Conservation (phyloP, 2,329 filamentous ascomycete species). For the Colletotrichum limetticola region DNA sequence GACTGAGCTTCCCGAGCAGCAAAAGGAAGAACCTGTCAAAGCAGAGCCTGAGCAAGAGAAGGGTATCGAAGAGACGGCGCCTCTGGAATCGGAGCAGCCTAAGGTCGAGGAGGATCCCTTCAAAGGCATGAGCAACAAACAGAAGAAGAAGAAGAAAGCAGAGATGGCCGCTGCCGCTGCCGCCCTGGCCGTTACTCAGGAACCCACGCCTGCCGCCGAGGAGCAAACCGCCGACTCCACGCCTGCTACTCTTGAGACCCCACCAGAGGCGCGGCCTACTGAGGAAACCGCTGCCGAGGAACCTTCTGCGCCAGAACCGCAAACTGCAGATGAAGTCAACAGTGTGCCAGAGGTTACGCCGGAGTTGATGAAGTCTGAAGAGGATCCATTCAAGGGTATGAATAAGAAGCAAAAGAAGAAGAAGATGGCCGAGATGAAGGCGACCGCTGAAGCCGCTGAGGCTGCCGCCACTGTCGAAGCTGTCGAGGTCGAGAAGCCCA, state of each 20-base stretch:
- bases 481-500: background rate
- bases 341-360: background rate
- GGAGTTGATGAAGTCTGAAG: background rate
- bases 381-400: background rate
- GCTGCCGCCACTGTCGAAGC: background rate
- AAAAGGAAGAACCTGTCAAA: background rate
- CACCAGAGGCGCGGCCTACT: background rate
- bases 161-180: background rate
- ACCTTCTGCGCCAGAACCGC: background rate
- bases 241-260: background rate
- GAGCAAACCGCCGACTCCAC: background rate
- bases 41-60: background rate
- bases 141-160: background rate
- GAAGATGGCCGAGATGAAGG: conserved; percentile 17
- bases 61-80: background rate
- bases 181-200: background rate
- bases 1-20: background rate
- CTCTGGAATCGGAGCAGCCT: background rate
- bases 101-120: background rate
- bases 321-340: background rate
- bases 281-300: background rate
- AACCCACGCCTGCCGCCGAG: background rate
- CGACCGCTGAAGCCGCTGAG: background rate
- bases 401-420: conserved; percentile 31
- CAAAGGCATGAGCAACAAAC: background rate